Percentiles rank a stretch among this genome's conserved stretches.
These are phyloP conservation scores for Penicillium sp. DNA, from an alignment of 2,329 filamentous ascomycete genomes.

Conservation along the genomic window DNA sequence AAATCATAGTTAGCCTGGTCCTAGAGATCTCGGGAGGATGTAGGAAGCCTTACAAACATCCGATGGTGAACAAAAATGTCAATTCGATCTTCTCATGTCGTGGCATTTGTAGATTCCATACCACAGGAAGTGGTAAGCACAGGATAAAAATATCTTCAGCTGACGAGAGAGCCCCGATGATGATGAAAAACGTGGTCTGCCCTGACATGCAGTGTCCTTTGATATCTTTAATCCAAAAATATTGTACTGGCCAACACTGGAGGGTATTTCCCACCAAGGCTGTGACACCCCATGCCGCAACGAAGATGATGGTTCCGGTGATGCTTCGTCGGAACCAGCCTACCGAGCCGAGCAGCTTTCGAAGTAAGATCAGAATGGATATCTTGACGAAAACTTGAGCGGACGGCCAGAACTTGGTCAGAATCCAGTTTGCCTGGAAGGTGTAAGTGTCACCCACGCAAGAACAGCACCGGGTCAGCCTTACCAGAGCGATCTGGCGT, in stretches of 20 bases:
- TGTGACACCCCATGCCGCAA: slow-evolving; percentile 16
- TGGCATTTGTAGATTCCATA: slow-evolving; percentile 19
- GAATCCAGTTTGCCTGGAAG: slow-evolving; percentile 19
- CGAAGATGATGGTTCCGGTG: slow-evolving; percentile 9
- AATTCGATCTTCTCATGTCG: background rate
- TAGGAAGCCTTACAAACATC: background rate
- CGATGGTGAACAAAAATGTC: background rate
- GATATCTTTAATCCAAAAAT: slow-evolving; percentile 19
- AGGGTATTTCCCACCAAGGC: slow-evolving; percentile 22
- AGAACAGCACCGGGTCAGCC: background rate
- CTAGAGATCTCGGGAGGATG: background rate
- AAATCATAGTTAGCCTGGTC: background rate
- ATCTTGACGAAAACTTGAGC: slow-evolving; percentile 22
- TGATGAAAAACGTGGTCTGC: slow-evolving; percentile 17
- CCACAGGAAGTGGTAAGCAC: slow-evolving; percentile 18
- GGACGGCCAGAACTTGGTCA: slow-evolving; percentile 21
- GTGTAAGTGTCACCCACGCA: background rate
- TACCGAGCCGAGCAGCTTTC: slow-evolving; percentile 12
- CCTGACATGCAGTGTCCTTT: slow-evolving; percentile 20
- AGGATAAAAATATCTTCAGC: slow-evolving; percentile 21
- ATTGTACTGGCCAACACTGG: slow-evolving; percentile 22
- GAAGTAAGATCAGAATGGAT: slow-evolving; percentile 20
- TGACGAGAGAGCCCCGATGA: slow-evolving; percentile 16
- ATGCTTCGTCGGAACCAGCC: slow-evolving; percentile 2
- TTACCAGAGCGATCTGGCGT: slow-evolving; percentile 6